Evolutionary conservation across 140 eudicot genomes (phyloP).

Genomic region (Cichorium intybus): DNA sequence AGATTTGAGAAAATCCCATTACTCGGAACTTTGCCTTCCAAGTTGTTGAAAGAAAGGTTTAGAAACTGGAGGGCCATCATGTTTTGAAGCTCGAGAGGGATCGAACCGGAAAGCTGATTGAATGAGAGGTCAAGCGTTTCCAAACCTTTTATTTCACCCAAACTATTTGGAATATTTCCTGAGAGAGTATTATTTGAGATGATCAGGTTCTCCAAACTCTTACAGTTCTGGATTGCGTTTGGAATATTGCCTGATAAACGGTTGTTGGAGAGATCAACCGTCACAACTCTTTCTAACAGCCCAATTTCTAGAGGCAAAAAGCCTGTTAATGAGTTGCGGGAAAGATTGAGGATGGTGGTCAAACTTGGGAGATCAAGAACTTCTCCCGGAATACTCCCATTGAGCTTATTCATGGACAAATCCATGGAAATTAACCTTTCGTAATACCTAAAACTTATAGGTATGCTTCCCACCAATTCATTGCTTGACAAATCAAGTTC

Average conservation of each 20-base stretch:
- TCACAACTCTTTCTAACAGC: slow-evolving; percentile 32
- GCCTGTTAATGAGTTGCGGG: slow-evolving; percentile 48
- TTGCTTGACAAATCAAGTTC: slow-evolving; percentile 51
- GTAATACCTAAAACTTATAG: slow-evolving; percentile 35
- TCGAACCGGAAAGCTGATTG: slow-evolving; percentile 55
- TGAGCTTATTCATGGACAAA: slow-evolving; percentile 53
- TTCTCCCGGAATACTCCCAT: slow-evolving; percentile 53
- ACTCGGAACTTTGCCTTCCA: slow-evolving; percentile 59
- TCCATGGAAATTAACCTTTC: slow-evolving; percentile 39
- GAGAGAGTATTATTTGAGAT: slow-evolving; percentile 36
- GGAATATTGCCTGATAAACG: slow-evolving; percentile 56
- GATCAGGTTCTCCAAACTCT: slow-evolving; percentile 52
- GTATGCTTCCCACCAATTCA: slow-evolving; percentile 48
- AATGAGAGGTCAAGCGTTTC: slow-evolving; percentile 59
- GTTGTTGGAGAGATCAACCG: slow-evolving; percentile 49
- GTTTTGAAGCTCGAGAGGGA: slow-evolving; percentile 42
- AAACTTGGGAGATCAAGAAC: slow-evolving; percentile 44
- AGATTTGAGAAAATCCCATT: slow-evolving; percentile 50
- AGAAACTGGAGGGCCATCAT: slow-evolving; percentile 40
- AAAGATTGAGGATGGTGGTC: slow-evolving; percentile 47
- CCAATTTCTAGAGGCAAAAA: slow-evolving; percentile 56
- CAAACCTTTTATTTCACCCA: slow-evolving; percentile 50
- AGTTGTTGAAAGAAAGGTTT: slow-evolving; percentile 61
- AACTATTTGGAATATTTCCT: slow-evolving; percentile 48
- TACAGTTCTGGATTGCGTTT: slow-evolving; percentile 40